These are phyloP conservation scores for Heritiera fomes DNA, from an alignment of 345 rosid genomes.

Conservation along the genomic window DNA sequence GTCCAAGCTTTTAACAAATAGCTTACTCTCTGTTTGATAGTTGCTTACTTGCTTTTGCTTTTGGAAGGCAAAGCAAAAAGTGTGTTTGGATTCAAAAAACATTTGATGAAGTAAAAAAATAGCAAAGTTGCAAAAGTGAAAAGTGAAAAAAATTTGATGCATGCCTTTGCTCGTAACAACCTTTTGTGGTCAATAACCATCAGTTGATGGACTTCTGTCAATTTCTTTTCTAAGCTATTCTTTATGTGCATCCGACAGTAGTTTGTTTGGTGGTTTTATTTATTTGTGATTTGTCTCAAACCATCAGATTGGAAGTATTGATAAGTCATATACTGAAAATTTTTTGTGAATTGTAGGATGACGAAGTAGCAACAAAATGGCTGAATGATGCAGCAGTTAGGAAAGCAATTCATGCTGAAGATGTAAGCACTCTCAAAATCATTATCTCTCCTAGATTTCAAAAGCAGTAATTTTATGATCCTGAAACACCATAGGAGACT, in stretches of 20 bases:
- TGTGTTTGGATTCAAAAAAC: background rate
- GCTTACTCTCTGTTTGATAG: background rate
- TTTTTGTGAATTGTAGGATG: slow-evolving; percentile 47
- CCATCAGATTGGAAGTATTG: background rate
- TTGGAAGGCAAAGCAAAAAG: background rate
- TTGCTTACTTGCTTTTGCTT: background rate
- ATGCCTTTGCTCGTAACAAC: background rate
- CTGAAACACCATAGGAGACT: slow-evolving; percentile 36
- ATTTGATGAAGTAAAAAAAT: background rate
- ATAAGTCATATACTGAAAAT: background rate
- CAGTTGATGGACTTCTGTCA: background rate
- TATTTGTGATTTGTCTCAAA: no score
- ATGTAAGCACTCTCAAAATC: slow-evolving; percentile 36
- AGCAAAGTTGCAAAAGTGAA: background rate
- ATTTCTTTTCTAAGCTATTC: background rate
- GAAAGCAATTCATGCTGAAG: slow-evolving; percentile 68
- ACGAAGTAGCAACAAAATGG: slow-evolving; percentile 78
- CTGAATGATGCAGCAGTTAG: slow-evolving; percentile 66
- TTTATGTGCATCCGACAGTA: background rate
- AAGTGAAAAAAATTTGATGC: background rate
- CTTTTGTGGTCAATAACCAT: background rate
- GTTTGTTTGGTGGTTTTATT: background rate
- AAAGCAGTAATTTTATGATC: slow-evolving; percentile 6
- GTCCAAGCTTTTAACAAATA: background rate
- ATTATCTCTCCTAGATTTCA: background rate